Conservation (phyloP, 352 stramenopile species). For the Globisporangium nunn region DNA sequence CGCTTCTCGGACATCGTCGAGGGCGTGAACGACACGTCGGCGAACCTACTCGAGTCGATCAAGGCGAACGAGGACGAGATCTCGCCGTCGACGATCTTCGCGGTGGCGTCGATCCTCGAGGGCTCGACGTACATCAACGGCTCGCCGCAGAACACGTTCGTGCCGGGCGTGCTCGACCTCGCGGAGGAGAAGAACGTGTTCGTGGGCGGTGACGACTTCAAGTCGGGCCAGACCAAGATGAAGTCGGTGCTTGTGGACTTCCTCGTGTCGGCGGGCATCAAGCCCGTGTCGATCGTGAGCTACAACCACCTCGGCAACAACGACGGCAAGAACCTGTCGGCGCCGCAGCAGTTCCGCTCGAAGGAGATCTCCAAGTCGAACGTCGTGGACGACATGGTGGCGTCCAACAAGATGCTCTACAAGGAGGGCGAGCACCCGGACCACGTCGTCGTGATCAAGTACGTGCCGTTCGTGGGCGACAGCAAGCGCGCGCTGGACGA, state of each 20-base stretch:
- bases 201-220: conserved; percentile 99
- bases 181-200: conserved; percentile 93
- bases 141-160: conserved; percentile 99
- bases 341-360: conserved; percentile 97
- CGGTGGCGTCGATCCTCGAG: conserved; percentile 97
- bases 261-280: conserved; percentile 97
- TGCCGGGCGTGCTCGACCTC: conserved; percentile 95
- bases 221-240: conserved; percentile 99
- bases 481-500: conserved; percentile 99
- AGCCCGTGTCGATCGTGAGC: conserved; percentile 97
- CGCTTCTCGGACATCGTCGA: conserved; percentile 96
- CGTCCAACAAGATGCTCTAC: conserved; percentile 96
- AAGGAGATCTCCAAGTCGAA: conserved; percentile 99
- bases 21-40: conserved; percentile 97
- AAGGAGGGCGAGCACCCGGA: conserved; percentile 98
- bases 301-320: conserved; percentile 99
- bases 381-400: conserved; percentile 98
- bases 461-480: conserved; percentile 98
- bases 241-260: conserved; percentile 99
- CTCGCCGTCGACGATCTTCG: conserved; percentile 97
- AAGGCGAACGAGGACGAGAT: conserved; percentile 92
- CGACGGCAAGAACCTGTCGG: conserved; percentile 98
- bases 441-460: conserved; percentile 99
- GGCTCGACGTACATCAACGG: conserved; percentile 99
- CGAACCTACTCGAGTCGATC: conserved; percentile 96